Conservation (phyloP, 768 basidiomycete genomes). For the Russula emetica region DNA sequence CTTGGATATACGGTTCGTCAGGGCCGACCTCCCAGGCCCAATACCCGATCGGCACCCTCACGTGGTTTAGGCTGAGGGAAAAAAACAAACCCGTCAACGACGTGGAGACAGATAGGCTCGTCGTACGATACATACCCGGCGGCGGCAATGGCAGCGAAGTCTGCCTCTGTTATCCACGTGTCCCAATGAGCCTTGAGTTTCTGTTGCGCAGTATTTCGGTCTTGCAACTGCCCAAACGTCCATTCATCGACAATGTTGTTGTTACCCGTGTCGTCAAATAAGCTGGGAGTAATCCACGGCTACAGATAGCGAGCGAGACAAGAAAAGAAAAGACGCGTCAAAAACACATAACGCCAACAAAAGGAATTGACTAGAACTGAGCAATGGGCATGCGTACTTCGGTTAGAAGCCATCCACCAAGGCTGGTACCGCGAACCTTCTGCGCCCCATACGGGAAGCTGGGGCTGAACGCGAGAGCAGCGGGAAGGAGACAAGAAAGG, state of each 20-base stretch:
- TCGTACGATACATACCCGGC: slow-evolving; percentile 54
- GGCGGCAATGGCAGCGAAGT: slow-evolving; percentile 69
- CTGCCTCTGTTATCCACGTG: slow-evolving; percentile 78
- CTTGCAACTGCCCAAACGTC: slow-evolving; percentile 66
- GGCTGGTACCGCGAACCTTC: slow-evolving; percentile 79
- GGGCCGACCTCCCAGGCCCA: slow-evolving; percentile 81
- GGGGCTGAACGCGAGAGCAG: slow-evolving; percentile 36
- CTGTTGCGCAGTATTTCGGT: slow-evolving; percentile 43
- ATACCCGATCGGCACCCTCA: slow-evolving; percentile 82
- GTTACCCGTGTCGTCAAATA: slow-evolving; percentile 66
- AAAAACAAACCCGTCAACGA: slow-evolving; percentile 13
- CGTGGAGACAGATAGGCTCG: neutral
- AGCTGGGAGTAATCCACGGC: slow-evolving; percentile 77
- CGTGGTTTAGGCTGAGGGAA: slow-evolving; percentile 63
- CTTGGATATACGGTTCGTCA: slow-evolving; percentile 79
- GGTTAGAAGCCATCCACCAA: slow-evolving; percentile 62
- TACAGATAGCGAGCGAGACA: slow-evolving; percentile 10
- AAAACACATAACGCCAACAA: neutral
- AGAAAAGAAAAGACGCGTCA: neutral
- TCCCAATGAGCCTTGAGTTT: slow-evolving; percentile 70
- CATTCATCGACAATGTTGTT: slow-evolving; percentile 68
- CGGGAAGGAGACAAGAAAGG: neutral
- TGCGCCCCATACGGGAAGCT: slow-evolving; percentile 70
- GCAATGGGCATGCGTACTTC: slow-evolving; percentile 39
- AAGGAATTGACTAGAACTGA: no score